Percentiles rank a stretch among this genome's conserved stretches.
Evolutionary conservation across 2,329 filamentous ascomycete species (phyloP).

Genomic region (Macroventuria anomochaeta): DNA sequence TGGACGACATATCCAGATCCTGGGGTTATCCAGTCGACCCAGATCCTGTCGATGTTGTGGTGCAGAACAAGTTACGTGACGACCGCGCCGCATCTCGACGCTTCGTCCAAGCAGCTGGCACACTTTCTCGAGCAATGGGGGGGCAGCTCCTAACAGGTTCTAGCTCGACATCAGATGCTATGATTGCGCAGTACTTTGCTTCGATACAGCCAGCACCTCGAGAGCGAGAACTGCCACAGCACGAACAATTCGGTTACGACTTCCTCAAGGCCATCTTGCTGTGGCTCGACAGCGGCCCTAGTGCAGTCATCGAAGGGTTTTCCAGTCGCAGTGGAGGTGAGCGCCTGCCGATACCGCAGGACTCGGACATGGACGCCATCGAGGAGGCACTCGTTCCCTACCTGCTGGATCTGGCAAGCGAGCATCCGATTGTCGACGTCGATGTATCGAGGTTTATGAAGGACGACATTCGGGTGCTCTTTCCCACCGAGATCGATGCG

Average conservation of each 20-base stretch:
- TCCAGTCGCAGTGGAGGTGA: constrained; percentile 53
- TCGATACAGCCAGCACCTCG: constrained; percentile 55
- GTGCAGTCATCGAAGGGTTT: constrained; percentile 63
- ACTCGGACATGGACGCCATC: constrained; percentile 60
- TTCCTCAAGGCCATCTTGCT: constrained; percentile 69
- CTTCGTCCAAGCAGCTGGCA: constrained; percentile 68
- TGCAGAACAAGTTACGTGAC: constrained; percentile 63
- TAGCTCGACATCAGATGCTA: constrained; percentile 35
- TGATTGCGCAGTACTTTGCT: constrained; percentile 55
- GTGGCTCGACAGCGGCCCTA: constrained; percentile 66
- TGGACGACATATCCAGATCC: constrained; percentile 61
- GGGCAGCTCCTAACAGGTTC: constrained; percentile 57
- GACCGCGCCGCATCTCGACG: constrained; percentile 63
- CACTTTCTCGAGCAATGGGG: constrained; percentile 62
- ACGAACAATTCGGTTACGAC: constrained; percentile 67
- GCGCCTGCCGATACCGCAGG: constrained; percentile 61
- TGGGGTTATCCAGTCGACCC: constrained; percentile 69
- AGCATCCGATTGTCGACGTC: constrained; percentile 60
- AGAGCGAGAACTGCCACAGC: constrained; percentile 41
- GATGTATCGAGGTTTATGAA: constrained; percentile 65
- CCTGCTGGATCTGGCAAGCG: constrained; percentile 60
- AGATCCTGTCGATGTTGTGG: constrained; percentile 56
- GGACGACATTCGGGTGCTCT: constrained; percentile 61
- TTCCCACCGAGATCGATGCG: constrained; percentile 60
- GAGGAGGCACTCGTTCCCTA: constrained; percentile 66